Conservation (phyloP, 2,329 filamentous ascomycete species). For the Westerdykella aurantiaca region DNA sequence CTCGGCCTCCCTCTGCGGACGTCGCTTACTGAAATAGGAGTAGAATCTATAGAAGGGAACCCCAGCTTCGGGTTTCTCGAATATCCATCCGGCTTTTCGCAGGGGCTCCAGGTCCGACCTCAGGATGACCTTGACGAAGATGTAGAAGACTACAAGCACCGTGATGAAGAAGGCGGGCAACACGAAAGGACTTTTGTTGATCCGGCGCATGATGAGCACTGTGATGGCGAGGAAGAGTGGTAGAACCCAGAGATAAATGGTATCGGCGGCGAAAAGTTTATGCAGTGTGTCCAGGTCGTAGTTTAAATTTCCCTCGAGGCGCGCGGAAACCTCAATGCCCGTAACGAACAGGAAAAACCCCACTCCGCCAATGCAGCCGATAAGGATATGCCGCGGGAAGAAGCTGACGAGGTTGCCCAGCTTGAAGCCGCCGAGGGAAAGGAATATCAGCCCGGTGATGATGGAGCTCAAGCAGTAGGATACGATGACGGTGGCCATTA, state of each 20-base stretch:
- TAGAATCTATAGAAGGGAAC: conserved; percentile 99
- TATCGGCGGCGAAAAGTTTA: conserved; percentile 67
- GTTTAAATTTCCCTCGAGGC: conserved; percentile 76
- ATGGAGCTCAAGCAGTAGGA: conserved; percentile 87
- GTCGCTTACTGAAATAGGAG: conserved; percentile 74
- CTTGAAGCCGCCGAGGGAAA: conserved; percentile 77
- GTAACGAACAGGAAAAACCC: conserved; percentile 92
- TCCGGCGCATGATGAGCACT: conserved; percentile 70
- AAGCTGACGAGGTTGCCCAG: conserved; percentile 93
- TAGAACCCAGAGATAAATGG: conserved; percentile 73
- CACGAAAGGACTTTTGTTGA: conserved; percentile 75
- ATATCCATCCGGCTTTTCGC: conserved; percentile 79
- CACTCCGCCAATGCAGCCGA: conserved; percentile 94
- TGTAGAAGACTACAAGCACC: conserved; percentile 72
- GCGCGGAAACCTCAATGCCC: conserved; percentile 86
- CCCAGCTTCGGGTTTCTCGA: conserved; percentile 72
- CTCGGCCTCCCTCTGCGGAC: neutral
- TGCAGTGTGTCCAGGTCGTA: conserved; percentile 73
- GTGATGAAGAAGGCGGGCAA: conserved; percentile 79
- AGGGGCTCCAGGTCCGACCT: conserved; percentile 61
- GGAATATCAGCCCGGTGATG: conserved; percentile 86
- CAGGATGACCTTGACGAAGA: conserved; percentile 65
- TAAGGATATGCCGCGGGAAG: conserved; percentile 91
- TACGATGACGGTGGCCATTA: conserved; percentile 90
- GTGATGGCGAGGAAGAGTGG: conserved; percentile 71